Conservation (phyloP, 2,329 filamentous ascomycete species). For the Penicillium sp. region DNA sequence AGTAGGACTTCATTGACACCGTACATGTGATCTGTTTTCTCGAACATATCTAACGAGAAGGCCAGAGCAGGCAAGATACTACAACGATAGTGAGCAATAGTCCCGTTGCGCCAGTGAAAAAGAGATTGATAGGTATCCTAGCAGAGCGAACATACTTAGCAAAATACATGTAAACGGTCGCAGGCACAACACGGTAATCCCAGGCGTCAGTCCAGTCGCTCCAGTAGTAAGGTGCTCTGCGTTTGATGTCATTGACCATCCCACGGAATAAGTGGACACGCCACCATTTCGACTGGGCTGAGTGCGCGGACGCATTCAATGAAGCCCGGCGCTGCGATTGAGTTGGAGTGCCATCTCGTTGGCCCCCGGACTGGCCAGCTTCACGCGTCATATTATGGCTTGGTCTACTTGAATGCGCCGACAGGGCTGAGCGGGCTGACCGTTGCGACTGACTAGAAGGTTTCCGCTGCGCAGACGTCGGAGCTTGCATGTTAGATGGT, state of each 20-base stretch:
- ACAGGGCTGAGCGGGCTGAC: slow-evolving; percentile 23
- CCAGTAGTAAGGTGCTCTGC: slow-evolving; percentile 70
- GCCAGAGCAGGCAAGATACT: slow-evolving; percentile 83
- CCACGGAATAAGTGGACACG: slow-evolving; percentile 70
- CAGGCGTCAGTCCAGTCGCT: slow-evolving; percentile 84
- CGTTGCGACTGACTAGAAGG: slow-evolving; percentile 27
- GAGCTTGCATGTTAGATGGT: slow-evolving; percentile 29
- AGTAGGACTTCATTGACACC: slow-evolving; percentile 91
- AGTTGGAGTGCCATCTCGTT: slow-evolving; percentile 5
- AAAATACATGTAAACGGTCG: slow-evolving; percentile 92
- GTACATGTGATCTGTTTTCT: slow-evolving; percentile 77
- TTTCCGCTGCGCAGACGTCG: slow-evolving; percentile 26
- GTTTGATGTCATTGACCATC: slow-evolving; percentile 73
- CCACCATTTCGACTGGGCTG: slow-evolving; percentile 59
- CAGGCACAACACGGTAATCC: slow-evolving; percentile 84
- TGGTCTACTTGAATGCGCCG: slow-evolving; percentile 18
- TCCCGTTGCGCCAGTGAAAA: not conserved
- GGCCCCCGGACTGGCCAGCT: slow-evolving; percentile 9
- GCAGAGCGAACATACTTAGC: slow-evolving; percentile 62
- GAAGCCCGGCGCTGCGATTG: slow-evolving; percentile 11
- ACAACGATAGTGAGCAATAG: slow-evolving; percentile 13
- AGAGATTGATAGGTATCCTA: not conserved
- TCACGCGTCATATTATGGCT: slow-evolving; percentile 12
- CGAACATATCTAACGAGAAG: slow-evolving; percentile 91
- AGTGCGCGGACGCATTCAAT: slow-evolving; percentile 11